A percentile compares a stretch with the other conserved stretches of the same genome.
Evolutionary conservation across 2,329 filamentous ascomycete genomes (phyloP).

Genomic region (Fusarium vanettenii): DNA sequence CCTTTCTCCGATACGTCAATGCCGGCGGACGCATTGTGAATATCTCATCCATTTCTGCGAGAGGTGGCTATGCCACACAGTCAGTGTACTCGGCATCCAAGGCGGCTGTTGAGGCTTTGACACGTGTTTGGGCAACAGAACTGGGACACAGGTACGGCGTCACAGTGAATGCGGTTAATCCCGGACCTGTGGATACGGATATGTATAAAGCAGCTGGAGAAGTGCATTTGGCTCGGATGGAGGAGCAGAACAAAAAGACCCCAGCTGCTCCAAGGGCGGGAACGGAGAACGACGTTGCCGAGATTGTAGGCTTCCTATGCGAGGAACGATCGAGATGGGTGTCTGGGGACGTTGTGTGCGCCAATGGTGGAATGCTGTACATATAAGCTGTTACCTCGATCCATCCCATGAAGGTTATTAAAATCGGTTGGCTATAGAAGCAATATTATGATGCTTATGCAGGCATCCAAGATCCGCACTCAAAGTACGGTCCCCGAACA

Average conservation of each 20-base stretch:
- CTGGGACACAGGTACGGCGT: constrained; percentile 38
- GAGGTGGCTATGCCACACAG: neutral
- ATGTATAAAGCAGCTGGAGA: constrained; percentile 11
- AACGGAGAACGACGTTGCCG: constrained; percentile 4
- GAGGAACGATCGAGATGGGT: constrained; percentile 34
- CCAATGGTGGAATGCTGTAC: constrained; percentile 3
- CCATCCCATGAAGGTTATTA: neutral
- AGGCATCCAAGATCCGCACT: constrained; percentile 8
- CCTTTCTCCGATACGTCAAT: neutral
- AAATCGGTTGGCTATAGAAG: neutral
- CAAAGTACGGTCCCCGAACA: neutral
- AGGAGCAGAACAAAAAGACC: constrained; percentile 5
- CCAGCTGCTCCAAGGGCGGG: constrained; percentile 10
- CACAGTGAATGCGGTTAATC: constrained; percentile 47
- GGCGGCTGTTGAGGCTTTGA: constrained; percentile 12
- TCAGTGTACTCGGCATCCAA: constrained; percentile 10
- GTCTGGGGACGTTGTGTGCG: constrained; percentile 32
- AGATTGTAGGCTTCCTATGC: constrained; percentile 8
- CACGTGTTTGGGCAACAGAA: constrained; percentile 6
- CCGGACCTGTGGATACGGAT: constrained; percentile 44
- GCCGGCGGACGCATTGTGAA: constrained; percentile 9
- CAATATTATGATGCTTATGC: neutral
- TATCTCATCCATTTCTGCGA: constrained; percentile 10
- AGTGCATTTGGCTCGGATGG: constrained; percentile 6
- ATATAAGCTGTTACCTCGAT: neutral